phyloP scores from a whole-genome alignment of 2,329 filamentous ascomycete species.

The Diplodia sapinea region DNA sequence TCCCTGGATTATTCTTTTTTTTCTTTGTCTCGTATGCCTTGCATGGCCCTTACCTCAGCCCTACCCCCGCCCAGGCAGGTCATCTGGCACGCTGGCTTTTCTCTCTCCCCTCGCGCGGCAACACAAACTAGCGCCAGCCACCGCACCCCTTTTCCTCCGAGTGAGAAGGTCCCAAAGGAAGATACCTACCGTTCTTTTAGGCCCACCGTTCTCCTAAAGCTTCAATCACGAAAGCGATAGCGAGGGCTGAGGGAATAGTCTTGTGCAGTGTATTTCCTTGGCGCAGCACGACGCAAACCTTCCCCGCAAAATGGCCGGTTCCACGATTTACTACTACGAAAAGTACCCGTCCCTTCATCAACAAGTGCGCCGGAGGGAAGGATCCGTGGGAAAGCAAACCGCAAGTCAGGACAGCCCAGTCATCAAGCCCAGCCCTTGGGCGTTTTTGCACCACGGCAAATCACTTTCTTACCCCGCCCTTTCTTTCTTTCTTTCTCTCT shows the following conservation, averaged over 20 bases:
- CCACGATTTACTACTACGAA: too few species aligned
- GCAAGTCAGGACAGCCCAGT: neutral
- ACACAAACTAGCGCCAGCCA: conserved; percentile 1
- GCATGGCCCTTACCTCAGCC: conserved; percentile 28
- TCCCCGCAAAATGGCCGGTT: neutral
- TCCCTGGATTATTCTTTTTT: conserved; percentile 5
- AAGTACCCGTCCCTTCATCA: neutral
- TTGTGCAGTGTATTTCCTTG: neutral
- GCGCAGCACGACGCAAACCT: neutral
- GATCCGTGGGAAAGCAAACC: neutral
- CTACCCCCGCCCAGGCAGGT: conserved; percentile 15
- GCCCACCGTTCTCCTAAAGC: neutral
- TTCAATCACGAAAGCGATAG: conserved; percentile 16
- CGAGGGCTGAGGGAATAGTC: neutral
- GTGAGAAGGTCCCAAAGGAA: neutral
- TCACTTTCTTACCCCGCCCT: conserved; percentile 8
- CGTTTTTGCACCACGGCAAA: neutral
- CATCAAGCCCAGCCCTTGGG: neutral
- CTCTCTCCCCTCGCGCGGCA: neutral
- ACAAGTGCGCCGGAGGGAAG: neutral
- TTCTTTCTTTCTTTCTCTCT: neutral
- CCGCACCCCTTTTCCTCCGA: neutral
- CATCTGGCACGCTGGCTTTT: conserved; percentile 19
- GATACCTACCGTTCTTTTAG: neutral
- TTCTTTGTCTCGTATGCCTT: conserved; percentile 23